Conservation (phyloP, 179 eudicot species). For the Beta macrorhiza region DNA sequence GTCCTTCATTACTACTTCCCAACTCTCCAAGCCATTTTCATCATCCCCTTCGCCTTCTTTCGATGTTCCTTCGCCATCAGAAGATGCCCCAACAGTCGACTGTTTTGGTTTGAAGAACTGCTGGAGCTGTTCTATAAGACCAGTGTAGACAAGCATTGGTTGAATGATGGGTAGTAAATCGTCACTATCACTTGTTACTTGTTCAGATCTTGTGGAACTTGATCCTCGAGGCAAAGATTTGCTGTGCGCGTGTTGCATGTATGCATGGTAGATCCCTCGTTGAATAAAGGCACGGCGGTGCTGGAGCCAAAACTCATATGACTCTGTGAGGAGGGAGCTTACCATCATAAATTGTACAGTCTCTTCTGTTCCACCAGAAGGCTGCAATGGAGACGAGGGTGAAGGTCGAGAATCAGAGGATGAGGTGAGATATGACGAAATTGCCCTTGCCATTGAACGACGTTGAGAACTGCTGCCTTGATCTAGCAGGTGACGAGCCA, state of each 20-base stretch:
- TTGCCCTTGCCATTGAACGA: conserved; percentile 61
- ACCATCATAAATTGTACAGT: conserved; percentile 99
- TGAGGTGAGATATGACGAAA: conserved; percentile 63
- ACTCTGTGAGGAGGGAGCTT: conserved; percentile 82
- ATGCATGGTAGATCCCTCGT: conserved; percentile 86
- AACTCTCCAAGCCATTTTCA: conserved; percentile 60
- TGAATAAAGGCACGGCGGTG: conserved; percentile 82
- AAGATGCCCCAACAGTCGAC: conserved; percentile 20
- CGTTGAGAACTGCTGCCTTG: conserved; percentile 78
- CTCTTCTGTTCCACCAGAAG: conserved; percentile 68
- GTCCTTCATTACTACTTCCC: conserved; percentile 91
- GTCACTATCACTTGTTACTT: conserved; percentile 28
- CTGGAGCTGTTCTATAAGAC: conserved; percentile 93
- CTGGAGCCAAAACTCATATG: conserved; percentile 88
- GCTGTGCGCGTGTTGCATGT: conserved; percentile 77
- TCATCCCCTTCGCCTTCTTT: conserved; percentile 46
- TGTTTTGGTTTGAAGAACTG: conserved; percentile 67
- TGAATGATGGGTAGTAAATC: conserved; percentile 62
- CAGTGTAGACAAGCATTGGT: conserved; percentile 96
- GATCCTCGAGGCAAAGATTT: conserved; percentile 47
- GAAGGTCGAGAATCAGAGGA: conserved; percentile 48
- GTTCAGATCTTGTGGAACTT: conserved; percentile 33
- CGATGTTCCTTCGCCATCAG: conserved; percentile 32
- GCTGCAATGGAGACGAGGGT: conserved; percentile 46
- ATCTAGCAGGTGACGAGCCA: conserved; percentile 84